Evolutionary conservation across 257 asterid species (phyloP), one percentile per base, ranked within the genome.

Genomic region (Lycium ferocissimum): DNA sequence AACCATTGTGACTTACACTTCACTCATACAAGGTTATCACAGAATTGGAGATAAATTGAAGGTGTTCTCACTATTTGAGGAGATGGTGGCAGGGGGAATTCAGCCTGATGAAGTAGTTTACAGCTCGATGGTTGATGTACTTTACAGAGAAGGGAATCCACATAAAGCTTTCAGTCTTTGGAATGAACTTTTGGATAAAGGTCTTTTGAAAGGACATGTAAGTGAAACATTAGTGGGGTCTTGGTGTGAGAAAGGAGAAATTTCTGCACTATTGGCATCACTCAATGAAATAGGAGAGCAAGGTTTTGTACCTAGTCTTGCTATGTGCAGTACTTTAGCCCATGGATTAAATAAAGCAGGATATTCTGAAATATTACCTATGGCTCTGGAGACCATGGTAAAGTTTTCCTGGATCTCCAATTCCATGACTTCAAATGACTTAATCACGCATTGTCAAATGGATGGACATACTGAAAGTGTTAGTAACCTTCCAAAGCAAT

Each of bases 61-160:
- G 89, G 92, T 94, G 97, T 86, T 91, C 71, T 87, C 91, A 43
- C 67, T 91, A 9, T 94, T 92, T 83, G 92, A 94, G 79, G 92
- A 91, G 81, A 57, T 95, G 88, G 89, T 92, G 86, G 88, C 89
- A 71, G 87, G 85, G 92, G 95, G 96, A 61, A 81, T 90, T 38
- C 94, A 93, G 90, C 98, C 98, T 62, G 98, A 95, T 87, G 95
- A 94, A 85, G 85, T 92, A 65, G 88, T 89, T 1, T 92, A 89
- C 83, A 85, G 91, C 71, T 72, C 89, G 87, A 90, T 95, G 59
- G 80, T 94, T 26, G 94, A 93, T 78, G 92, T 96, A 45, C 85
- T 88, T 67, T 91, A 83, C 81, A 92, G 91, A 89, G 93, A 89
- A 71, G 93, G 95, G 57, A 83, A 89, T 82, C 84, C 89, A 87